Base-by-base conservation (phyloP, 768 basidiomycete genomes). In the Lentinula sp. region DNA sequence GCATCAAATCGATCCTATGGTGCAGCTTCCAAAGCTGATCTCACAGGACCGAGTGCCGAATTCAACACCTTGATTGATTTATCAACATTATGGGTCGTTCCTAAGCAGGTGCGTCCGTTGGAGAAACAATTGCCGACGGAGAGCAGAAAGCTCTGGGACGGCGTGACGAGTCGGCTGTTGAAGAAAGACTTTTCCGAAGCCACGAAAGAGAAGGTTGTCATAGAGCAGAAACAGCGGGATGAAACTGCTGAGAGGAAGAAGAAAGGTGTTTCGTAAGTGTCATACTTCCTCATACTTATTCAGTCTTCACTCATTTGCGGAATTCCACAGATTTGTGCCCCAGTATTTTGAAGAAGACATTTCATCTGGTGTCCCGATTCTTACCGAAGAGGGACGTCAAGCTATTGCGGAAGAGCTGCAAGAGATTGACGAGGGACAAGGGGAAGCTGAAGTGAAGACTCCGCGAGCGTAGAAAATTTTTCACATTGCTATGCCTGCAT, bases 211-310 rank as follows among this genome's bases (percentile, higher is more conserved):
- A 99, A 99, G 80, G 83, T 94, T 57, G 73, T 73, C 4, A 96
- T 99, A 60, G 97, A 99, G 76, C 96, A 98, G 81, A 83, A 71
- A 69, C 97, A 98, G 79, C 78, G 97, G 55, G 95, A 98, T 62
- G 83, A 86, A 36, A 91, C 94, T 6, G 90, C 88, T 10, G 91
- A 93, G 71, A 80, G 93, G 74, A 95, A 93, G 79, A 82, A 80
- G 71, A 89, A 85, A 61, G 91, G 89, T 16, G 72, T 84, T 35
- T 80, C 83, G 92, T 96, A 68, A 78, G 92, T 89, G 8, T 59
- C 55, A 39, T 46, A 43, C 49, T 58, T 61, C 4, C 23, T 61
- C 35, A 9, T 7, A 23, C 16, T n/a, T 56, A 1, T 39, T 23
- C 48, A 23, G 53, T 4, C 20, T 63, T 18, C 18, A 15, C 46